phyloP scores from a whole-genome alignment of 2,329 filamentous ascomycete genomes.

The Arthrobotrys sinensis region DNA sequence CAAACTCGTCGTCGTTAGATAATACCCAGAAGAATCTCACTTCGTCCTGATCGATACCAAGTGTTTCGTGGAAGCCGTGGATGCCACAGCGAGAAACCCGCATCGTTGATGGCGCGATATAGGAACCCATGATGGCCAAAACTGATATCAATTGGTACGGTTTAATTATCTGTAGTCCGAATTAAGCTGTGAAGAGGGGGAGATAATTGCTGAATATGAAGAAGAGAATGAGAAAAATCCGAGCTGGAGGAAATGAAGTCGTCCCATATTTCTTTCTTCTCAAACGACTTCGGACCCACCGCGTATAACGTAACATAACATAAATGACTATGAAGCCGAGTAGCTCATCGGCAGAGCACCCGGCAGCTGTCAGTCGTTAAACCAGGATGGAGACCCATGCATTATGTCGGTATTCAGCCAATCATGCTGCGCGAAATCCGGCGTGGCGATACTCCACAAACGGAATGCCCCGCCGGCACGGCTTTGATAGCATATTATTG shows the following conservation, averaged over 20 bases:
- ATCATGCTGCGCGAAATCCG: constrained; percentile 26
- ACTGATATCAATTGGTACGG: not conserved
- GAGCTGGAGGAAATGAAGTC: no score
- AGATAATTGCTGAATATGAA: no score
- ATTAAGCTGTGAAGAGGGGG: no score
- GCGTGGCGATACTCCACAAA: not conserved
- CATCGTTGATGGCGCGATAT: constrained; percentile 60
- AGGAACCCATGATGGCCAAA: constrained; percentile 10
- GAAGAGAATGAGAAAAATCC: no score
- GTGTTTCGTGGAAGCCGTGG: constrained; percentile 67
- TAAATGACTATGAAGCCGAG: no score
- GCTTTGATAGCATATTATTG: constrained; percentile 29
- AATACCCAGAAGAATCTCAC: constrained; percentile 67
- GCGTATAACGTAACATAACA: no score
- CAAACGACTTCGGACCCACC: not conserved
- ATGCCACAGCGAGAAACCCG: constrained; percentile 67
- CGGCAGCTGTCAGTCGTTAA: not conserved
- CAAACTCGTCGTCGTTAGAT: constrained; percentile 65
- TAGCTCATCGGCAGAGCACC: not conserved
- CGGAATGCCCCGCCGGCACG: not conserved
- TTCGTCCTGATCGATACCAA: constrained; percentile 68
- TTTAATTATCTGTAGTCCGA: no score
- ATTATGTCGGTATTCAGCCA: constrained; percentile 29
- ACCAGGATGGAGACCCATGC: not conserved
- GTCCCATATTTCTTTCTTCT: not conserved